Conservation (phyloP, 2,329 filamentous ascomycete species). For the Nothophaeocryptopus gaeumannii region DNA sequence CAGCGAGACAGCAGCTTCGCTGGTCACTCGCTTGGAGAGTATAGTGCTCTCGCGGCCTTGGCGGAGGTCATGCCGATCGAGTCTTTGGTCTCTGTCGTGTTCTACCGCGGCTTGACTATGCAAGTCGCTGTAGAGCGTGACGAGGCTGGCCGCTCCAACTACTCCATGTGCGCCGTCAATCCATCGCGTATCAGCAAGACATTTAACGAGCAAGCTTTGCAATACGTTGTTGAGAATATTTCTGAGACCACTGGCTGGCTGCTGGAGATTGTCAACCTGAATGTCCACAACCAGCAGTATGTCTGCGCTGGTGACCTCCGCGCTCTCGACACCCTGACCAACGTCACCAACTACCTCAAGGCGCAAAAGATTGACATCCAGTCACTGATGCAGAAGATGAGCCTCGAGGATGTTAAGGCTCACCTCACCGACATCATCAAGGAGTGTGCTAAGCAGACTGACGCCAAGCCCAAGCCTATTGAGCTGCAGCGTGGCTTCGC, state of each 20-base stretch:
- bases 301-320: constrained; percentile 66
- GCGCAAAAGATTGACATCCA: constrained; percentile 96
- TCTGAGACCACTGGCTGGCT: constrained; percentile 92
- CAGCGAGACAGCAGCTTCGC: constrained; percentile 96
- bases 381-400: constrained; percentile 79
- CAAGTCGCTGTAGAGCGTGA: constrained; percentile 98
- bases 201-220: constrained; percentile 95
- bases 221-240: constrained; percentile 95
- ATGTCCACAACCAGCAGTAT: constrained; percentile 69
- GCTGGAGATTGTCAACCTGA: constrained; percentile 97
- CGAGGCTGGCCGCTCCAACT: constrained; percentile 88
- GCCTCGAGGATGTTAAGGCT: constrained; percentile 84
- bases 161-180: constrained; percentile 99
- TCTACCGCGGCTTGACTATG: constrained; percentile 98
- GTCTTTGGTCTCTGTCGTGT: constrained; percentile 94
- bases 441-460: constrained; percentile 80
- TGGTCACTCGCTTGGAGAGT: constrained; percentile 96
- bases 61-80: constrained; percentile 99
- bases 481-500: constrained; percentile 93
- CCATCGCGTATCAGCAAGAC: constrained; percentile 97
- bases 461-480: constrained; percentile 82
- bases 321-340: constrained; percentile 64
- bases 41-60: constrained; percentile 91
- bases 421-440: constrained; percentile 89
- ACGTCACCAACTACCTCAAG: constrained; percentile 93